Evolutionary conservation across 2,329 filamentous ascomycete species (phyloP), one percentile per base, ranked within the genome.

Genomic region (Penicillium olsonii): DNA sequence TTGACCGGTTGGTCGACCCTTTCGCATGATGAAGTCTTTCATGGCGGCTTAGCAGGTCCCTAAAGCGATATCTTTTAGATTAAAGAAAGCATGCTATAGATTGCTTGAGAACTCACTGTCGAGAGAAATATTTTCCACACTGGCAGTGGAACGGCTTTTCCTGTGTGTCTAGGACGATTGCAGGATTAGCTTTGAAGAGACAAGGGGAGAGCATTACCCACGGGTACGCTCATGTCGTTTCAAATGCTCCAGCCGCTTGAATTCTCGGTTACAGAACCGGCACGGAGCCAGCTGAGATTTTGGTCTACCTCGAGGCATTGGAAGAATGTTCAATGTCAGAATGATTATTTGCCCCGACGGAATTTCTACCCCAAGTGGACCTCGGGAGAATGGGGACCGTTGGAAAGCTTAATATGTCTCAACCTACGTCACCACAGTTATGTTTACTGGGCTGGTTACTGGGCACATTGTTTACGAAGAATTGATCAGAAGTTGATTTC

Each of bases 191-290:
- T 35, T 1, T 17, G 33, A 11, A 10, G n/a, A 35, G n/a, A 17
- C 4, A 4, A 2, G 18, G 24, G 31, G 15, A 31, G 19, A 15
- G 7, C 17, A 18, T 11, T 14, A 37, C 55, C 18, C 44, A 60
- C 55, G 57, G 10, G 42, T 55, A 15, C 54, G 54, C 22, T 68
- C 61, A 52, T 71, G 68, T n/a, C 68, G 59, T 14, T 61, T 44
- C 18, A 70, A 42, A 39, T 70, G 67, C 26, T 71, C 68, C 22
- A 56, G 50, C 19, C 68, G 58, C 45, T 62, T 66, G 48, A 70
- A 71, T 26, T 59, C 54, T 43, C 60, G 66, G 6, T 57, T 54
- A 44, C 68, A 70, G 50, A 63, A 62, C 15, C 50, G 58, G 45
- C 68, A 70, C 10, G 54, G 46, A 17, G 38, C 24, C 24, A 40